Conservation (phyloP, 371 early-diverging fungal species). For the Mortierella sp. region DNA sequence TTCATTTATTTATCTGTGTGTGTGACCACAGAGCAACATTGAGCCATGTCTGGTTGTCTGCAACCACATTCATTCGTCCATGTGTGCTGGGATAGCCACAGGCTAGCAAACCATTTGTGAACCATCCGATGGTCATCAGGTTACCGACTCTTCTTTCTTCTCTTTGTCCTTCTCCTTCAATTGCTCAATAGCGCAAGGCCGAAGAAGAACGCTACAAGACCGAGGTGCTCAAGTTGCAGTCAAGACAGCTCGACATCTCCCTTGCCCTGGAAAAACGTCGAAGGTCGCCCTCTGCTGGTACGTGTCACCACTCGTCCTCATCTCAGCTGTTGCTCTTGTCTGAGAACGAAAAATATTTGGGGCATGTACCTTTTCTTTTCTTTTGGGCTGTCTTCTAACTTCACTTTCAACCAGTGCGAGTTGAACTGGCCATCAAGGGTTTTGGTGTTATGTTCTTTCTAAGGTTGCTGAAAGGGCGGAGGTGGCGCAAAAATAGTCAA, state of each 20-base stretch:
- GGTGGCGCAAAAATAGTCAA: neutral
- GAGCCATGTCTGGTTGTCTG: neutral
- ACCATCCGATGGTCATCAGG: neutral
- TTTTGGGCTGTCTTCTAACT: neutral
- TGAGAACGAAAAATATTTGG: neutral
- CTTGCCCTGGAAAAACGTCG: slow-evolving; percentile 52
- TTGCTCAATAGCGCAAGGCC: slow-evolving; percentile 56
- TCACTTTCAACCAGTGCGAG: neutral
- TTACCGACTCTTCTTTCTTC: neutral
- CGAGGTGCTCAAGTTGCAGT: slow-evolving; percentile 55
- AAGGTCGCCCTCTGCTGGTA: slow-evolving; percentile 45
- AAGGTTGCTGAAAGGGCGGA: neutral
- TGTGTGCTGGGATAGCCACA: neutral
- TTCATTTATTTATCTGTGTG: neutral
- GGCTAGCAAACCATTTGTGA: neutral
- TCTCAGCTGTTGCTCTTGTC: neutral
- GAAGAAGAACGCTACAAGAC: slow-evolving; percentile 61
- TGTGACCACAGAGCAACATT: neutral
- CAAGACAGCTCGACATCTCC: slow-evolving; percentile 58
- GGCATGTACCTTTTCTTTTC: neutral
- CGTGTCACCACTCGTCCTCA: neutral
- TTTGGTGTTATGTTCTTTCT: neutral
- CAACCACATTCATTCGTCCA: neutral
- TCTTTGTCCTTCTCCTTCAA: neutral
- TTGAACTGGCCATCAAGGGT: neutral